Evolutionary conservation across 1,284 basidiomycete species (phyloP).

Genomic region (Ganoderma boninense): DNA sequence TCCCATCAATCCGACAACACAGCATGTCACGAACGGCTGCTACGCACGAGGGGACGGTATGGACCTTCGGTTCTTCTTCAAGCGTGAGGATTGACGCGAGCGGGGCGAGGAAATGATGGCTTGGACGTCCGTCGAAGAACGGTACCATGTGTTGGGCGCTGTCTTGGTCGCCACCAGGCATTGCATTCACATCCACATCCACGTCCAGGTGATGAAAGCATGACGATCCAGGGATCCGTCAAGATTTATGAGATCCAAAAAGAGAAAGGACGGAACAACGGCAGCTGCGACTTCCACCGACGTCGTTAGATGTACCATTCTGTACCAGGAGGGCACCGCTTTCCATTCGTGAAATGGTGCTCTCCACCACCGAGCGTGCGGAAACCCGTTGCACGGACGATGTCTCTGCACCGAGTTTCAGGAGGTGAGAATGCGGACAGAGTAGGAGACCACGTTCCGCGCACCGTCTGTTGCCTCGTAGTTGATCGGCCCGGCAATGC

Average conservation of each 20-base stretch:
- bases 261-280: slow-evolving; percentile 39
- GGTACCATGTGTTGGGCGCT: slow-evolving; percentile 78
- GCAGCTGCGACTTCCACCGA: slow-evolving; percentile 65
- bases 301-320: slow-evolving; percentile 75
- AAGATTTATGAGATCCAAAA: slow-evolving; percentile 9
- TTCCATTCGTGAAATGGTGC: slow-evolving; percentile 64
- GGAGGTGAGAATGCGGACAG: background rate
- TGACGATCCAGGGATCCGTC: background rate
- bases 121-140: slow-evolving; percentile 63
- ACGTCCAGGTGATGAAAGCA: background rate
- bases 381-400: slow-evolving; percentile 67
- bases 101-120: slow-evolving; percentile 61
- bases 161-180: slow-evolving; percentile 7
- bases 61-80: slow-evolving; percentile 64
- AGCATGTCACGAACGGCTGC: background rate
- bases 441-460: slow-evolving; percentile 1
- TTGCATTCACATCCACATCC: background rate
- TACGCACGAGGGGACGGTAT: slow-evolving; percentile 59
- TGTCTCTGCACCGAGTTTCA: slow-evolving; percentile 51
- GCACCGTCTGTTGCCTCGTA: slow-evolving; percentile 61
- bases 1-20: slow-evolving; percentile 2
- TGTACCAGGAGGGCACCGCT: slow-evolving; percentile 50
- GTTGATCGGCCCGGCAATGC: slow-evolving; percentile 58
- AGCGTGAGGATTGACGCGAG: slow-evolving; percentile 67
- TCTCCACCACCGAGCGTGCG: slow-evolving; percentile 73